Percentiles rank a stretch among this genome's conserved stretches.
Evolutionary conservation across 1,139 yeast species (phyloP).

Genomic region (Yamadazyma pseudoaaseri): DNA sequence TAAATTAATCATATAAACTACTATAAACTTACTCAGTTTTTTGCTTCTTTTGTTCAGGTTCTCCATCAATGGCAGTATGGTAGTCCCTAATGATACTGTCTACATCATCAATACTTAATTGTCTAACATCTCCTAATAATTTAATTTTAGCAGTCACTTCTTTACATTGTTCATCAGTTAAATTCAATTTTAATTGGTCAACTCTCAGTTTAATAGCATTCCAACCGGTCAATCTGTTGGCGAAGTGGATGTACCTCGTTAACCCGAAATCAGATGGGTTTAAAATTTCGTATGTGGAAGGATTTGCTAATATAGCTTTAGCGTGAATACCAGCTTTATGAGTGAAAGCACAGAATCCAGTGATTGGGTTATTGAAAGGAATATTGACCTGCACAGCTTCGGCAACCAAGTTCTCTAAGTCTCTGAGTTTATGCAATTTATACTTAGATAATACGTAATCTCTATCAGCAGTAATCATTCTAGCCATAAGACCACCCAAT

Average conservation of each 20-base stretch:
- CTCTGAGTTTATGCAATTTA: conserved; percentile 53
- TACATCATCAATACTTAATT: conserved; percentile 47
- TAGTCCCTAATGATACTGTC: conserved; percentile 48
- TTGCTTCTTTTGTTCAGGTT: conserved; percentile 11
- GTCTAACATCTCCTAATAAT: conserved; percentile 55
- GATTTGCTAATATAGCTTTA: conserved; percentile 59
- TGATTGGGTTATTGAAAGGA: conserved; percentile 60
- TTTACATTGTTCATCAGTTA: conserved; percentile 57
- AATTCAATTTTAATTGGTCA: conserved; percentile 46
- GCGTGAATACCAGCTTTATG: conserved; percentile 66
- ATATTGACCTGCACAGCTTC: conserved; percentile 58
- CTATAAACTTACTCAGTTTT: conserved; percentile 6
- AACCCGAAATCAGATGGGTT: conserved; percentile 59
- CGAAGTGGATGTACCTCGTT: conserved; percentile 57
- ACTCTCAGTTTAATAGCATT: conserved; percentile 49
- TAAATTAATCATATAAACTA: background rate
- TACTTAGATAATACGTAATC: conserved; percentile 57
- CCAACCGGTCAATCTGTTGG: conserved; percentile 60
- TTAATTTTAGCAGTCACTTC: conserved; percentile 54
- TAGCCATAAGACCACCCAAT: conserved; percentile 60
- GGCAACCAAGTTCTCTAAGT: conserved; percentile 56
- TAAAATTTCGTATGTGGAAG: conserved; percentile 58
- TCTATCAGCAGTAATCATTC: conserved; percentile 61
- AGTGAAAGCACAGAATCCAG: conserved; percentile 63
- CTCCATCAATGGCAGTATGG: conserved; percentile 18